Percentiles rank a stretch among this genome's conserved stretches.
These are phyloP conservation scores for Talaromyces stipitatus DNA, from an alignment of 495 filamentous ascomycete genomes.

Conservation along the genomic window DNA sequence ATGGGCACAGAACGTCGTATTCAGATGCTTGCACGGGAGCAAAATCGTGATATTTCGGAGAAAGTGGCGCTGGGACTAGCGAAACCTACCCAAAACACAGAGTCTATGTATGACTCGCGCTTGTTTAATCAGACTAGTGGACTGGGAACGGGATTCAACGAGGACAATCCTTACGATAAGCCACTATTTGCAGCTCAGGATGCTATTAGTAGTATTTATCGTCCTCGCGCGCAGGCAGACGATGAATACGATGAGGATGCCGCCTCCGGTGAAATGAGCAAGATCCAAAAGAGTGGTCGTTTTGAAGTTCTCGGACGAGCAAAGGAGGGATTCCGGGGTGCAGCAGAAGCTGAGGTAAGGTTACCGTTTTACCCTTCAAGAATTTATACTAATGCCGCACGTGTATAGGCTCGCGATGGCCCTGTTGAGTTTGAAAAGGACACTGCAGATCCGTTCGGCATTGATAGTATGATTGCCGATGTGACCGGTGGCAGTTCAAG, in stretches of 20 bases:
- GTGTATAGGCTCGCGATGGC: constrained; percentile 62
- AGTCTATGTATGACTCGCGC: constrained; percentile 94
- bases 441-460: constrained; percentile 77
- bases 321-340: constrained; percentile 80
- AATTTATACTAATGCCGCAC: constrained; percentile 13
- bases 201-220: constrained; percentile 90
- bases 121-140: constrained; percentile 92
- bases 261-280: constrained; percentile 73
- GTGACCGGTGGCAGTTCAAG: constrained; percentile 44
- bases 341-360: constrained; percentile 76
- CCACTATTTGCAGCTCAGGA: constrained; percentile 96
- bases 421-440: constrained; percentile 99
- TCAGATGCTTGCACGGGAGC: constrained; percentile 87
- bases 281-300: constrained; percentile 71
- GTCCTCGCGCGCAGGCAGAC: constrained; percentile 60
- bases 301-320: constrained; percentile 87
- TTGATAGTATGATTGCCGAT: constrained; percentile 85
- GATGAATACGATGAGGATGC: constrained; percentile 75
- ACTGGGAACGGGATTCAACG: constrained; percentile 87
- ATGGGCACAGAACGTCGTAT: constrained; percentile 91
- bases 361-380: not conserved
- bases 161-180: constrained; percentile 96
- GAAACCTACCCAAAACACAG: constrained; percentile 82
- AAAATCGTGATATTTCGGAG: constrained; percentile 95
- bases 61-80: constrained; percentile 93